Evolutionary conservation across 2,329 filamentous ascomycete species (phyloP).

Genomic region (Monilinia fructicola): DNA sequence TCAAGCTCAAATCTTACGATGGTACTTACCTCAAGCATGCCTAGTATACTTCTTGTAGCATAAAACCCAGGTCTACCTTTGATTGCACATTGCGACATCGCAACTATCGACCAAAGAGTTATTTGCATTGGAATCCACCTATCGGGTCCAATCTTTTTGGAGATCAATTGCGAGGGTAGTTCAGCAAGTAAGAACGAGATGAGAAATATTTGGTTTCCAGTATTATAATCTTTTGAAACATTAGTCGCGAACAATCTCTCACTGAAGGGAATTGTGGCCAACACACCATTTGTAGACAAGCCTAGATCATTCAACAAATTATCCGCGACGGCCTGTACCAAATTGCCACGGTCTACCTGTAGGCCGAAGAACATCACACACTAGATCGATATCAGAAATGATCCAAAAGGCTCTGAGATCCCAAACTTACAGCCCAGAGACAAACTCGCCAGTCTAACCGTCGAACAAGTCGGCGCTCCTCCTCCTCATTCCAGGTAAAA

Average conservation of each 20-base stretch:
- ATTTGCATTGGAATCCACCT: conserved; percentile 54
- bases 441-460: conserved; percentile 33
- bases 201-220: conserved; percentile 44
- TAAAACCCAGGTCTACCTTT: conserved; percentile 47
- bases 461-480: conserved; percentile 36
- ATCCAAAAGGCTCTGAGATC: neutral
- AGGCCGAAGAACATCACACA: conserved; percentile 62
- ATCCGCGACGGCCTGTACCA: conserved; percentile 58
- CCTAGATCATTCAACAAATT: conserved; percentile 56
- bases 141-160: conserved; percentile 51
- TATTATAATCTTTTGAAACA: conserved; percentile 30
- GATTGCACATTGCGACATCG: conserved; percentile 48
- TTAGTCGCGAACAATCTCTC: neutral
- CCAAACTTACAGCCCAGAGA: conserved; percentile 31
- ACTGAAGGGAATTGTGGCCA: neutral
- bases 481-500: conserved; percentile 34
- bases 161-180: conserved; percentile 50
- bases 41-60: conserved; percentile 44
- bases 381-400: conserved; percentile 48
- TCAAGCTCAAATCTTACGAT: conserved; percentile 33
- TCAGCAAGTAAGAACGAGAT: conserved; percentile 47
- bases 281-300: conserved; percentile 46
- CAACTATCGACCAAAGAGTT: conserved; percentile 51
- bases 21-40: conserved; percentile 38
- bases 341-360: conserved; percentile 60